Evolutionary conservation across 805 yeast species (phyloP), one percentile per base, ranked within the genome.

Genomic region (Kluyveromyces nonfermentans): DNA sequence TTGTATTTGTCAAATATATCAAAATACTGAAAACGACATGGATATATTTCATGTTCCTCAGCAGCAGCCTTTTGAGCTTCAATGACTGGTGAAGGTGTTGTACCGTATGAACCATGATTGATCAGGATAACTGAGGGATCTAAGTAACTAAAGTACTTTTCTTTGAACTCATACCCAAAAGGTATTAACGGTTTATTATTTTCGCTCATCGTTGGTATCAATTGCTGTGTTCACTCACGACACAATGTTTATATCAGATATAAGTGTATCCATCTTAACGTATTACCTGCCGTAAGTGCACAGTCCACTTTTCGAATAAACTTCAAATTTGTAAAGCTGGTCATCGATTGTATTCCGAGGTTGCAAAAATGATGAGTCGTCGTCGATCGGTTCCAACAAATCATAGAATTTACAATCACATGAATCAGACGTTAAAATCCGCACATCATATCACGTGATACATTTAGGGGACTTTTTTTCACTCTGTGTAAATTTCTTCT

Each of bases 71-170:
- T 46, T 47, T 62, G 71, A 12, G 60, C 63, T 1, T 71, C 70
- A 19, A 67, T 50, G 1, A 80, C 76, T 4, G 69, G 62, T 7
- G 56, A 62, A 0, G 87, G 83, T 3, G 73, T 65, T 1, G 72
- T 62, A 1, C 87, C 88, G 53, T 60, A 82, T 1, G 84, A 73
- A 7, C 87, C 87, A 55, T 80, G 80, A 59, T 82, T 82, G 37
- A 80, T 71, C 14, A 75, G 74, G 4, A 58, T 56, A 7, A 68
- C 65, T 2, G 58, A 67, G 1, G 64, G 52, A 28, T 63, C 72
- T 10, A 77, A 63, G 14, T 57, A 51, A 1, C 65, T 52, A 55
- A 77, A 82, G 54, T 75, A 65, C 45, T 70, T 60, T n/a, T 66
- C 55, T 44, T 72, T 69, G 54, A 78, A 71, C 9, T 60, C 52